Evolutionary conservation across 1,139 yeast genomes (phyloP).

Genomic region (Taphrina pruni): DNA sequence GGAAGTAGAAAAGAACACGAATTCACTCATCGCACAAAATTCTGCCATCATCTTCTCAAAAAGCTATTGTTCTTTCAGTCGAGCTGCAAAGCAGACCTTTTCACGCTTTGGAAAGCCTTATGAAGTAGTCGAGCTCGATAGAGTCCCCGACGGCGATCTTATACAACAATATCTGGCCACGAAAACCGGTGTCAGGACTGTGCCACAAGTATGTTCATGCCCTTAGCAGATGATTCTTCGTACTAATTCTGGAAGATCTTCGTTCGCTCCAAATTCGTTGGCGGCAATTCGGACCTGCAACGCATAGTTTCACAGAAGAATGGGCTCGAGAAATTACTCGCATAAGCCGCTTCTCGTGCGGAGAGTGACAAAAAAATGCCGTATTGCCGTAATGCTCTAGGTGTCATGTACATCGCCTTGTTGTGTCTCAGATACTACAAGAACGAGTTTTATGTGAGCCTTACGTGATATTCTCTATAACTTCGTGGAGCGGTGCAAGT

Average conservation of each 20-base stretch:
- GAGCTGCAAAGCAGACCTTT: slow-evolving; percentile 27
- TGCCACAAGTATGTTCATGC: slow-evolving; percentile 23
- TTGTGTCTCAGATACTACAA: too few relatives aligned
- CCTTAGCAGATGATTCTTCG: too few relatives aligned
- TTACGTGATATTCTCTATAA: too few relatives aligned
- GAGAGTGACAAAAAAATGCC: too few relatives aligned
- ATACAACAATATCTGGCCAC: slow-evolving; percentile 18
- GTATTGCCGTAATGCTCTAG: too few relatives aligned
- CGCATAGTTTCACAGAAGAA: neutral
- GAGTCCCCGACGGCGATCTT: slow-evolving; percentile 19
- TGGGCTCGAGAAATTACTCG: slow-evolving; percentile 11
- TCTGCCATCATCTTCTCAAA: slow-evolving; percentile 28
- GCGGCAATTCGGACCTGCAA: slow-evolving; percentile 44
- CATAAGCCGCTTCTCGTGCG: neutral
- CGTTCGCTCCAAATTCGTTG: slow-evolving; percentile 20
- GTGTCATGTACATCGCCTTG: too few relatives aligned
- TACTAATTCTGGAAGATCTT: slow-evolving; percentile 6
- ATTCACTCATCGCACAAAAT: slow-evolving; percentile 15
- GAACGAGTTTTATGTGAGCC: too few relatives aligned
- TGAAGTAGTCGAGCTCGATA: slow-evolving; percentile 28
- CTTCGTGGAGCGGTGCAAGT: too few relatives aligned
- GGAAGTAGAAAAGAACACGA: slow-evolving; percentile 9
- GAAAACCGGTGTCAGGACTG: slow-evolving; percentile 23
- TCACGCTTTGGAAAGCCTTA: neutral
- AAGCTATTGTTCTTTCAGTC: slow-evolving; percentile 26